Evolutionary conservation across 1,284 basidiomycete genomes (phyloP).

Genomic region (Psilocybe mexicana): DNA sequence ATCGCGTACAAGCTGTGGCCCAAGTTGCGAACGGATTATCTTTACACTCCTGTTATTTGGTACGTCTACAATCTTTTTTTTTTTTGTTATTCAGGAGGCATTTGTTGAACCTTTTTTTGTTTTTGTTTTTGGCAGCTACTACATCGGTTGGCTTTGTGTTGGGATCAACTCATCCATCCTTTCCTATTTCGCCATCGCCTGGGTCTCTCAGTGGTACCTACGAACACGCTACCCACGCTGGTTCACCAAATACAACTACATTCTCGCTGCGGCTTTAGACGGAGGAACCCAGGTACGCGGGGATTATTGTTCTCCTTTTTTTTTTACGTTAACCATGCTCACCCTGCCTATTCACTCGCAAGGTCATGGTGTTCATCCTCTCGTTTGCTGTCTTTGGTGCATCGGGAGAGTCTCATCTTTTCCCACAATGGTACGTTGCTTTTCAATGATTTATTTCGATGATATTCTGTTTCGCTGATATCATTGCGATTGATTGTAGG

Average conservation of each 20-base stretch:
- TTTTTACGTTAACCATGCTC: not conserved
- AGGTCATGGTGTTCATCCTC: constrained; percentile 71
- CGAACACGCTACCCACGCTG: constrained; percentile 56
- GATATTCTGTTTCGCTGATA: not conserved
- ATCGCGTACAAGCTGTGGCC: constrained; percentile 44
- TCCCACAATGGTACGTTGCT: constrained; percentile 52
- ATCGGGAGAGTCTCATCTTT: constrained; percentile 52
- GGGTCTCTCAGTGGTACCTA: constrained; percentile 59
- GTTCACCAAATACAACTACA: constrained; percentile 53
- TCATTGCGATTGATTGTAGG: constrained; percentile 13
- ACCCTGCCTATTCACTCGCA: constrained; percentile 29
- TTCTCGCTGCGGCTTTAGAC: constrained; percentile 44
- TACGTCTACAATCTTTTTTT: constrained; percentile 17
- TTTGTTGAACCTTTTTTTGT: not conserved
- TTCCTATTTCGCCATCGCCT: constrained; percentile 46
- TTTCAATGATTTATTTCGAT: not conserved
- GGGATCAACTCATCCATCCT: constrained; percentile 49
- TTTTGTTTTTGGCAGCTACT: constrained; percentile 26
- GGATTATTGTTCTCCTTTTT: not conserved
- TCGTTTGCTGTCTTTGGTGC: constrained; percentile 76
- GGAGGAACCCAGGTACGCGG: constrained; percentile 32
- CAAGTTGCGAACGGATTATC: constrained; percentile 42
- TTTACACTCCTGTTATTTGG: constrained; percentile 48
- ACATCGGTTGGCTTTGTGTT: constrained; percentile 40
- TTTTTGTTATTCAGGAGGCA: not conserved